Percentiles rank a stretch among this genome's conserved stretches.
Conservation (phyloP, 306 rosid species). For the Potentilla sterilis region DNA sequence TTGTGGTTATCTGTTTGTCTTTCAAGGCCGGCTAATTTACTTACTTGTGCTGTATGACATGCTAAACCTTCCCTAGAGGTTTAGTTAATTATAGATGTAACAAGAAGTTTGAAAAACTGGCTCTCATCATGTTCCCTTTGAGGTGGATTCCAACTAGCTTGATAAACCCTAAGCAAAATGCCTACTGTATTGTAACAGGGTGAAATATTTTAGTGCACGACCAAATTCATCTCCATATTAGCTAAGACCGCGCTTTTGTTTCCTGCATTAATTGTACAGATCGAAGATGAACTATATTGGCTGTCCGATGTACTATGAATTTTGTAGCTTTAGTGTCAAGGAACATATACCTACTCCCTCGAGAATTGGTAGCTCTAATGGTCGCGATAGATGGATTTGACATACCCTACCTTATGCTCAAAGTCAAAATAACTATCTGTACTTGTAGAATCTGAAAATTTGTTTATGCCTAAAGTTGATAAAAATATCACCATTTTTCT, state of each 20-base stretch:
- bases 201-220: not conserved
- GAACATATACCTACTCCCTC: not conserved
- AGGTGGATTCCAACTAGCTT: not conserved
- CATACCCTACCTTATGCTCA: not conserved
- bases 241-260: not conserved
- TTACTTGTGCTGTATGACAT: conserved; percentile 1
- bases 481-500: not conserved
- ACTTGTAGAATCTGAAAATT: not conserved
- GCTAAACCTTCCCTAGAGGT: not conserved
- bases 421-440: not conserved
- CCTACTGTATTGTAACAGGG: not conserved
- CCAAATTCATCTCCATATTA: not conserved
- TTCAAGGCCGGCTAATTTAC: conserved; percentile 38
- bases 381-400: not conserved
- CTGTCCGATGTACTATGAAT: not conserved
- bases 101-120: conserved; percentile 3
- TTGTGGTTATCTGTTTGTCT: conserved; percentile 28
- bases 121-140: conserved; percentile 10
- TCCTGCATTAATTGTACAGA: not conserved
- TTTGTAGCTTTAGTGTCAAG: not conserved
- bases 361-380: not conserved
- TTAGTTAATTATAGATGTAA: conserved; percentile 2
- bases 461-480: not conserved
- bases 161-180: not conserved
- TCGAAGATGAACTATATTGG: not conserved